Evolutionary conservation across 352 stramenopile species (phyloP).

Genomic region (Pythium insidiosum): DNA sequence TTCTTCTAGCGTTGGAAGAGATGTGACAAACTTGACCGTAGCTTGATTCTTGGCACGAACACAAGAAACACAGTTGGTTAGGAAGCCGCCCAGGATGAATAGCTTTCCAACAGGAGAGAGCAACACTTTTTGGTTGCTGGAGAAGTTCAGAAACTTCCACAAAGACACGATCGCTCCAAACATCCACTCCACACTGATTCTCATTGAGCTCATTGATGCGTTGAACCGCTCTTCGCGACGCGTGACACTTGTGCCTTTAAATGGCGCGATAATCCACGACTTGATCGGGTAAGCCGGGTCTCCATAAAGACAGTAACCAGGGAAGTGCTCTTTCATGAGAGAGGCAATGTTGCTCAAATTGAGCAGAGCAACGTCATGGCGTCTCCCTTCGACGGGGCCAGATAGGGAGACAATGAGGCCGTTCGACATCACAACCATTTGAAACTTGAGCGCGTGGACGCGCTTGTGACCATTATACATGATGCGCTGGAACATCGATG

Average conservation of each 20-base stretch:
- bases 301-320: not conserved
- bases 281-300: conserved; percentile 1
- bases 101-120: too few relatives aligned
- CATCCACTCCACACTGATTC: conserved; percentile 3
- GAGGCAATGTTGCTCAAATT: not conserved
- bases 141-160: too few relatives aligned
- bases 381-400: conserved; percentile 5
- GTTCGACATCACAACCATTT: conserved; percentile 4
- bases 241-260: not conserved
- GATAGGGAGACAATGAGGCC: conserved; percentile 1
- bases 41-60: too few relatives aligned
- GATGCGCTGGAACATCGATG: conserved; percentile 1
- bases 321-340: not conserved
- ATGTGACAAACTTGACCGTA: too few relatives aligned
- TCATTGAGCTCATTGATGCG: not conserved
- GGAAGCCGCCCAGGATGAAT: too few relatives aligned
- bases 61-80: too few relatives aligned
- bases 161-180: conserved; percentile 7
- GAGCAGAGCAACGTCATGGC: conserved; percentile 4
- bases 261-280: not conserved
- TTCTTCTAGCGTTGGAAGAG: too few relatives aligned
- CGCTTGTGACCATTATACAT: conserved; percentile 7
- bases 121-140: too few relatives aligned
- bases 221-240: conserved; percentile 1
- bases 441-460: conserved; percentile 4